phyloP scores from a whole-genome alignment of 345 rosid species.

The Eucalyptus decipiens region DNA sequence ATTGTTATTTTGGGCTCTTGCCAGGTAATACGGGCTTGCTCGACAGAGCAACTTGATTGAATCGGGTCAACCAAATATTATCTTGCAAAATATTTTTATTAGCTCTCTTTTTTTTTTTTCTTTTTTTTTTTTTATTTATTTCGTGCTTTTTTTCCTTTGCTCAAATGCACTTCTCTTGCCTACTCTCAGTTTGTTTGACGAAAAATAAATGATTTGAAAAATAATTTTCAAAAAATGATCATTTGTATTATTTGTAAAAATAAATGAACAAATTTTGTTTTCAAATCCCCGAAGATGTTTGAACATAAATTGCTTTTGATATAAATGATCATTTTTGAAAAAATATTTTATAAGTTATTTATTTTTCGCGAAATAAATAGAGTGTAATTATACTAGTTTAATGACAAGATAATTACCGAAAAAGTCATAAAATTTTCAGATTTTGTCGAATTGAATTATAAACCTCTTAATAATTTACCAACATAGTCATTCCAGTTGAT shows the following conservation, averaged over 20 bases:
- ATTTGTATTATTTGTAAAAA: background rate
- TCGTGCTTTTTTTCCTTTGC: background rate
- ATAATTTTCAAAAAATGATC: rapidly evolving
- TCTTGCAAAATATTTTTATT: background rate
- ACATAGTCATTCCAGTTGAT: rapidly evolving
- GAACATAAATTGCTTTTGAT: background rate
- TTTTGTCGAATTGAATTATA: background rate
- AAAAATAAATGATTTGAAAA: rapidly evolving
- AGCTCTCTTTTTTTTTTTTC: rapidly evolving
- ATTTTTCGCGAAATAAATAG: rapidly evolving
- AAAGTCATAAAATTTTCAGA: rapidly evolving
- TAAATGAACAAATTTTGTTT: background rate
- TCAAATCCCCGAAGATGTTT: background rate
- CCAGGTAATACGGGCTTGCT: background rate
- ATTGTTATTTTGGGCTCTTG: background rate
- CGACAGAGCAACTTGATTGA: background rate
- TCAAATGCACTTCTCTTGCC: background rate
- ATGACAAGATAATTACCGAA: background rate
- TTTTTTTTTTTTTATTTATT: rapidly evolving
- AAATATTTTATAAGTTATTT: background rate
- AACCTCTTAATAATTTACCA: rapidly evolving
- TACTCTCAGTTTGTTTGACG: rapidly evolving
- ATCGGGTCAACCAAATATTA: background rate
- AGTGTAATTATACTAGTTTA: background rate
- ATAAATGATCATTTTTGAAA: background rate